Evolutionary conservation across 2,329 filamentous ascomycete species (phyloP), one percentile per base, ranked within the genome.

Genomic region (Ascochyta lentis): DNA sequence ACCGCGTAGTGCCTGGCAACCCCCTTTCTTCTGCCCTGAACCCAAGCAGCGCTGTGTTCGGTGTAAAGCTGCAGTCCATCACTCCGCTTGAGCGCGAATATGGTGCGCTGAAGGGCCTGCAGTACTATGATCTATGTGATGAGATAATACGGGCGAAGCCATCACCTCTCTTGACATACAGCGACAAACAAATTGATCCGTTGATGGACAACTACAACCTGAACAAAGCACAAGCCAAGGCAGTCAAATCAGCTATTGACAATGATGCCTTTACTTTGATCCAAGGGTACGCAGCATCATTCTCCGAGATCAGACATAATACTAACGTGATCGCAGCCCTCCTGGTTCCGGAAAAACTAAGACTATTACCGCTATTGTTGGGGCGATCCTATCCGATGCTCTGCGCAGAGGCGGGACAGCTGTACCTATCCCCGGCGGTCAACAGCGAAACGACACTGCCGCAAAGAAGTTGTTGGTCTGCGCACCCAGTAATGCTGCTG

Each of bases 341-440:
- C 95, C 95, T 1, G 95, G 95, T 75, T 97, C 95, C 4, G 95
- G 94, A 70, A 99, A 99, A 79, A 99, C 95, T 0, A 99, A 99
- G 75, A 99, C 95, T 0, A 99, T 99, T 58, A 86, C 96, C 52
- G 95, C 94, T 29, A 96, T 99, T 82, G 93, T 98, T 23, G 95
- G 95, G 33, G 91, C 92, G 34, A 81, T 99, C 15, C 76, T 96
- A 40, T 90, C 87, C 6, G 84, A 85, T 35, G 81, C 66, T 45
- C 82, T 85, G 48, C 78, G 80, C 47, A 68, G 73, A 23, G 78
- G 79, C 37, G 82, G 79, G 8, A 80, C 82, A 13, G 74, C 81
- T 16, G 77, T 81, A 42, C 61, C 64, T 19, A 63, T 79, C 44
- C 79, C 78, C 13, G 72, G 66, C 6, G 72, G 65, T 8, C 66